A percentile compares a stretch with the other conserved stretches of the same genome.
Conservation (phyloP, 352 stramenopile genomes). For the Plasmopara viticola region DNA sequence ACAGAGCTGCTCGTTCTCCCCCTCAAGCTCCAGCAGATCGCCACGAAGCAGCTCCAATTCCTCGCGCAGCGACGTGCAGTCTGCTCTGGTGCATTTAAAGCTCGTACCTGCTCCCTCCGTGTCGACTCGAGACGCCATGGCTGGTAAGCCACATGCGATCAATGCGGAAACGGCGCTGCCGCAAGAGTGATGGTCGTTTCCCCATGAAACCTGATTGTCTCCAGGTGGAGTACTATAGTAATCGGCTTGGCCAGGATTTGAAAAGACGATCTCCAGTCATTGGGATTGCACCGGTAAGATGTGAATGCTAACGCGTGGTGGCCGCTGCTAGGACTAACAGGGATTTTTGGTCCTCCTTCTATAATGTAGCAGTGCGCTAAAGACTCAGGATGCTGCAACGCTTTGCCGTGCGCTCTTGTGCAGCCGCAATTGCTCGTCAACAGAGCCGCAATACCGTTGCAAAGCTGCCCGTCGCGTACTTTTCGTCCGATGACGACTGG, state of each 20-base stretch:
- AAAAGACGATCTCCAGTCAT: background rate
- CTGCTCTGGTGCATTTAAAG: conserved; percentile 35
- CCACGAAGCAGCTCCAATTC: conserved; percentile 54
- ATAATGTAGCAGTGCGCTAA: too few species aligned
- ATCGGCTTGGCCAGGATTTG: conserved; percentile 1
- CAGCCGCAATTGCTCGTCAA: conserved; percentile 23
- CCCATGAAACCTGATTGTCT: background rate
- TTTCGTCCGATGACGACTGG: conserved; percentile 51
- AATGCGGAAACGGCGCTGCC: conserved; percentile 8
- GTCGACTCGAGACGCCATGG: conserved; percentile 16
- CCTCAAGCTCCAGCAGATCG: conserved; percentile 55
- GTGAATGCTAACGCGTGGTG: background rate
- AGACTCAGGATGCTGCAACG: conserved; percentile 47
- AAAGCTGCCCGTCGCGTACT: conserved; percentile 37
- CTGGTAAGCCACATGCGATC: conserved; percentile 9
- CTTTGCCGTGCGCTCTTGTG: conserved; percentile 40
- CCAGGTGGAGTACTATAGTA: background rate
- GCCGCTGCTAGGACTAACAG: background rate
- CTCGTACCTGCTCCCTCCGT: conserved; percentile 3
- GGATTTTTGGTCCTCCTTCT: too few species aligned
- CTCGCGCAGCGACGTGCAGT: conserved; percentile 61
- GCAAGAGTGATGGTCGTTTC: conserved; percentile 13
- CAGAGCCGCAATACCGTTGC: conserved; percentile 16
- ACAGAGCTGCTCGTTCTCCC: conserved; percentile 63
- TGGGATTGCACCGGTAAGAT: background rate